Evolutionary conservation across 2,329 filamentous ascomycete genomes (phyloP).

Genomic region (Fusarium clavum): DNA sequence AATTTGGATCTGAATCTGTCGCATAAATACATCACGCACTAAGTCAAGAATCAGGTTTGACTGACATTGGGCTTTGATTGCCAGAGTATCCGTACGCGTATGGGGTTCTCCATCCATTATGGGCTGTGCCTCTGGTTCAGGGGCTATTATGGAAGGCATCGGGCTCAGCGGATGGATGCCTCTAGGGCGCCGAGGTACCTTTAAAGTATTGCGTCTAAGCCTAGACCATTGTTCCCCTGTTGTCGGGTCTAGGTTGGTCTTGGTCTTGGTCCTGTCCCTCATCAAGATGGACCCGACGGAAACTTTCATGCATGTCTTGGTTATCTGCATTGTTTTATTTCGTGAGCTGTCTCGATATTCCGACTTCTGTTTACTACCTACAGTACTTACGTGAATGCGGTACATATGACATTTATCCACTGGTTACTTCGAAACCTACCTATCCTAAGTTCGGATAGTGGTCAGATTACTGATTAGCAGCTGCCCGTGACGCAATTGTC

Average conservation of each 20-base stretch:
- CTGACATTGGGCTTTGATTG: not conserved
- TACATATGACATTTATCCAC: not conserved
- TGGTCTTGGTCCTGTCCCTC: not conserved
- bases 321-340: slow-evolving; percentile 13
- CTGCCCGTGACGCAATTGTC: slow-evolving; percentile 34
- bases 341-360: not conserved
- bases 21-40: slow-evolving; percentile 4
- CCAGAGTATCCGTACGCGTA: not conserved
- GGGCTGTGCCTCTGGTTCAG: slow-evolving; percentile 32
- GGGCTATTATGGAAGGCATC: slow-evolving; percentile 21
- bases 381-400: not conserved
- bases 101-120: not conserved
- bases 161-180: slow-evolving; percentile 31
- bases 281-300: slow-evolving; percentile 8
- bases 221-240: slow-evolving; percentile 13
- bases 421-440: too few species aligned
- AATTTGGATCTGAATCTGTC: slow-evolving; percentile 2
- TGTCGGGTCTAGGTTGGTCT: not conserved
- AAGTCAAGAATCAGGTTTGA: not conserved
- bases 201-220: slow-evolving; percentile 23
- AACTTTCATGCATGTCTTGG: slow-evolving; percentile 36
- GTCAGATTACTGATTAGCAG: slow-evolving; percentile 9
- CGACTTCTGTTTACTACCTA: not conserved
- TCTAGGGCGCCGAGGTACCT: slow-evolving; percentile 26
- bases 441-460: too few species aligned